These are phyloP conservation scores for Corynespora cassiicola DNA, from an alignment of 2,329 filamentous ascomycete genomes.

Conservation along the genomic window DNA sequence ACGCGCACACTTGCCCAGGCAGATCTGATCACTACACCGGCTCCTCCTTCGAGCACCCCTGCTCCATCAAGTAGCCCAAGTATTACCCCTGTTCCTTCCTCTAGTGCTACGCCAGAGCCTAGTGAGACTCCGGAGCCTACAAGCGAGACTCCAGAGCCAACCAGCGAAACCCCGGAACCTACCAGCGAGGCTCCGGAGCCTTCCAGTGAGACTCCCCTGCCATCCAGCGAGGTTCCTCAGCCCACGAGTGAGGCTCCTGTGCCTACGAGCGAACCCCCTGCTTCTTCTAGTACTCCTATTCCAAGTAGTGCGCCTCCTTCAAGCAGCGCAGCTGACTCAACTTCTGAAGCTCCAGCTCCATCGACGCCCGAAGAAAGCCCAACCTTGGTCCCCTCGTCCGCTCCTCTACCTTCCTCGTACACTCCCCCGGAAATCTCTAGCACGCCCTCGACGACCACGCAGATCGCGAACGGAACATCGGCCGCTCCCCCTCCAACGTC, in stretches of 20 bases:
- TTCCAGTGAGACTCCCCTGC: constrained; percentile 5
- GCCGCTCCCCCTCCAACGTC: constrained; percentile 11
- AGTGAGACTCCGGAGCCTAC: constrained; percentile 8
- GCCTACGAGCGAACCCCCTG: neutral
- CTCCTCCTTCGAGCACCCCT: constrained; percentile 6
- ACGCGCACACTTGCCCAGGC: no score
- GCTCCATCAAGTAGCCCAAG: constrained; percentile 12
- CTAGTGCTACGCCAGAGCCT: constrained; percentile 16
- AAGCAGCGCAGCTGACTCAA: constrained; percentile 29
- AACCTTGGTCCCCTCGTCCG: constrained; percentile 4
- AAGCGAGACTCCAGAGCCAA: constrained; percentile 3
- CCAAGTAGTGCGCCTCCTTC: constrained; percentile 20
- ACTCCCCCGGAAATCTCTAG: constrained; percentile 12
- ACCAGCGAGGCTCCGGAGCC: constrained; percentile 10
- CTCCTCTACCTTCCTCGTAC: constrained; percentile 6
- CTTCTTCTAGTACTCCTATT: constrained; percentile 6
- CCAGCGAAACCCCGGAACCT: constrained; percentile 10
- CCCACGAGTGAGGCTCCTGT: constrained; percentile 5
- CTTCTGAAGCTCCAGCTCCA: constrained; percentile 22
- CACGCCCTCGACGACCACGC: constrained; percentile 12
- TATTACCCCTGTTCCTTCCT: constrained; percentile 15
- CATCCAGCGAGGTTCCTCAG: neutral
- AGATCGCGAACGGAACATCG: constrained; percentile 7
- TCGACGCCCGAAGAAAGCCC: constrained; percentile 6
- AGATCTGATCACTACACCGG: no score